phyloP scores from a whole-genome alignment of 2,329 filamentous ascomycete genomes.

The Tolypocladium sp. region DNA sequence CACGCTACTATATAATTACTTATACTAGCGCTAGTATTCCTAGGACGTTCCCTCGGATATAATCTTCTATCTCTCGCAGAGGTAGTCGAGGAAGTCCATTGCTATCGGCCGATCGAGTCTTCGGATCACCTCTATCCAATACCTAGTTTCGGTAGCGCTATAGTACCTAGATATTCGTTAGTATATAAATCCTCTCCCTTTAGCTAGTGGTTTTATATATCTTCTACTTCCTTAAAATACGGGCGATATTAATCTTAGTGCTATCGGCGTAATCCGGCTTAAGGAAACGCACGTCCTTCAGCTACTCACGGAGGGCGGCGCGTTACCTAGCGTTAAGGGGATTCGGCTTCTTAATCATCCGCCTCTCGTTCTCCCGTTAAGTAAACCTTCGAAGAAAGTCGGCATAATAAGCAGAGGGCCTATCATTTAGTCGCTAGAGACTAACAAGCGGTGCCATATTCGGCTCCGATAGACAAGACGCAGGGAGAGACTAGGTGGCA shows the following conservation, averaged over 20 bases:
- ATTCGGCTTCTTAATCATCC: not conserved
- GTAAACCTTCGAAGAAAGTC: not conserved
- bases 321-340: not conserved
- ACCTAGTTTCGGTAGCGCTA: not conserved
- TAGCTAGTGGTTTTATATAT: too few relatives aligned
- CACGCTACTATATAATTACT: slow-evolving; percentile 15
- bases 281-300: not conserved
- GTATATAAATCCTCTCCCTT: too few relatives aligned
- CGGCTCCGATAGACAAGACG: too few relatives aligned
- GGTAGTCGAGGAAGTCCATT: slow-evolving; percentile 16
- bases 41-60: slow-evolving; percentile 11
- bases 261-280: too few relatives aligned
- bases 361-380: not conserved
- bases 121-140: not conserved
- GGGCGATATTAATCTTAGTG: too few relatives aligned
- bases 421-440: too few relatives aligned
- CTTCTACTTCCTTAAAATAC: too few relatives aligned
- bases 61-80: slow-evolving; percentile 12
- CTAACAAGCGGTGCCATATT: too few relatives aligned
- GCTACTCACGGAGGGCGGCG: not conserved
- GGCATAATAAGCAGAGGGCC: not conserved
- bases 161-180: not conserved
- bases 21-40: slow-evolving; percentile 16
- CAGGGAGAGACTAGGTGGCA: too few relatives aligned
- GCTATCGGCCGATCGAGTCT: slow-evolving; percentile 5